A percentile compares a stretch with the other conserved stretches of the same genome.
Evolutionary conservation across 768 basidiomycete genomes (phyloP).

Genomic region (Dacryopinax spathularia): DNA sequence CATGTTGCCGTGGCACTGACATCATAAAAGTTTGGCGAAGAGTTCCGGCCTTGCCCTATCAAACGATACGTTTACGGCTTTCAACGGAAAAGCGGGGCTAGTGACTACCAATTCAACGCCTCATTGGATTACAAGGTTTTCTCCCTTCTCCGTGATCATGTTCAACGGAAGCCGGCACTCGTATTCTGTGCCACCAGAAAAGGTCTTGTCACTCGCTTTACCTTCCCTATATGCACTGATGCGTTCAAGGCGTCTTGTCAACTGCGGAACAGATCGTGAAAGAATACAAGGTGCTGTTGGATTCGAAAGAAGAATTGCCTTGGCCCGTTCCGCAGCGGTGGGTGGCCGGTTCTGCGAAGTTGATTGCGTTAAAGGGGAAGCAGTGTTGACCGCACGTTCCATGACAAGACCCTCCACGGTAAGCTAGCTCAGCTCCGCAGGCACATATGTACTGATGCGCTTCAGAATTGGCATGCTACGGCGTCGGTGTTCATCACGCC

Average conservation of each 20-base stretch:
- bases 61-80: slow-evolving; percentile 59
- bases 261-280: slow-evolving; percentile 69
- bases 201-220: slow-evolving; percentile 34
- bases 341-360: not conserved
- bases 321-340: slow-evolving; percentile 54
- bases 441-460: not conserved
- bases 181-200: slow-evolving; percentile 83
- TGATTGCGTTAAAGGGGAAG: not conserved
- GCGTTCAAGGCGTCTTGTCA: slow-evolving; percentile 27
- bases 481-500: slow-evolving; percentile 87
- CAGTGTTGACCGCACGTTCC: slow-evolving; percentile 44
- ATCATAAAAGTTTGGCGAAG: slow-evolving; percentile 97
- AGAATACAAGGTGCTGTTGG: slow-evolving; percentile 47
- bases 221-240: not conserved
- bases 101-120: slow-evolving; percentile 65
- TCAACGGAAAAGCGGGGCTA: slow-evolving; percentile 43
- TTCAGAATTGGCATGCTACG: slow-evolving; percentile 48
- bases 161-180: slow-evolving; percentile 67
- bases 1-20: too few species aligned
- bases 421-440: slow-evolving; percentile 11
- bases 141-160: slow-evolving; percentile 53
- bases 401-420: slow-evolving; percentile 56
- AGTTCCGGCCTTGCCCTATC: slow-evolving; percentile 76
- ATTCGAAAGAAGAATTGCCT: slow-evolving; percentile 39
- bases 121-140: slow-evolving; percentile 63